These are phyloP conservation scores for Chlamydomonas eustigma DNA, from an alignment of 139 green algal genomes.

Conservation along the genomic window DNA sequence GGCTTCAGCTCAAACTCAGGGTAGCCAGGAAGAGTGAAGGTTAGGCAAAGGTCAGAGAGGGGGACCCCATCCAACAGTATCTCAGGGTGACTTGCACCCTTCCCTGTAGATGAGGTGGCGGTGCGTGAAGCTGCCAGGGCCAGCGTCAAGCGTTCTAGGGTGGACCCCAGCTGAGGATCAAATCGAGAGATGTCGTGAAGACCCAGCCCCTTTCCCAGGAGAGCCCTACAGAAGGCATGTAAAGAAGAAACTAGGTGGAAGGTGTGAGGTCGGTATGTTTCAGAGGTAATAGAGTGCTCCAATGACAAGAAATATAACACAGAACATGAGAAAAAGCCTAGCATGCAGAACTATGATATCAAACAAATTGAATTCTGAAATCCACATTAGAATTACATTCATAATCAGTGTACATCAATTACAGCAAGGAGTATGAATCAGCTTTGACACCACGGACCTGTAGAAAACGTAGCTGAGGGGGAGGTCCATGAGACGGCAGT, in stretches of 20 bases:
- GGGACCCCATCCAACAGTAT: conserved; percentile 70
- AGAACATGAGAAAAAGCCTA: too few relatives aligned
- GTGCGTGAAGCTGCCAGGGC: neutral
- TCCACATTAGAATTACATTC: too few relatives aligned
- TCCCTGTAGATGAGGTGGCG: neutral
- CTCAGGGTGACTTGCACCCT: neutral
- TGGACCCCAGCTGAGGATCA: conserved; percentile 67
- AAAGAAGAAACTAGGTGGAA: neutral
- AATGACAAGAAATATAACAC: too few relatives aligned
- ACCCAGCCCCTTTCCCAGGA: conserved; percentile 56
- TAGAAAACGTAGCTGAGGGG: conserved; percentile 84
- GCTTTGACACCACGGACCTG: conserved; percentile 50
- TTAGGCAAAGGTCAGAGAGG: conserved; percentile 90
- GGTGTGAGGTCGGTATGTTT: too few relatives aligned
- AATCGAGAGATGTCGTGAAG: conserved; percentile 71
- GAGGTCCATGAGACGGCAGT: conserved; percentile 90
- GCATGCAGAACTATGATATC: too few relatives aligned
- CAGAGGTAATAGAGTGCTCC: too few relatives aligned
- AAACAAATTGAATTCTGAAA: too few relatives aligned
- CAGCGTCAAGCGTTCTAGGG: conserved; percentile 54
- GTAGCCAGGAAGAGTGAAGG: conserved; percentile 83
- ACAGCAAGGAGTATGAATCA: too few relatives aligned
- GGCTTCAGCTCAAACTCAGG: conserved; percentile 65
- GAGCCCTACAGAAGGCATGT: too few relatives aligned
- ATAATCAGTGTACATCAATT: too few relatives aligned